phyloP scores from a whole-genome alignment of 2,329 filamentous ascomycete genomes.

The Periconia sp. region DNA sequence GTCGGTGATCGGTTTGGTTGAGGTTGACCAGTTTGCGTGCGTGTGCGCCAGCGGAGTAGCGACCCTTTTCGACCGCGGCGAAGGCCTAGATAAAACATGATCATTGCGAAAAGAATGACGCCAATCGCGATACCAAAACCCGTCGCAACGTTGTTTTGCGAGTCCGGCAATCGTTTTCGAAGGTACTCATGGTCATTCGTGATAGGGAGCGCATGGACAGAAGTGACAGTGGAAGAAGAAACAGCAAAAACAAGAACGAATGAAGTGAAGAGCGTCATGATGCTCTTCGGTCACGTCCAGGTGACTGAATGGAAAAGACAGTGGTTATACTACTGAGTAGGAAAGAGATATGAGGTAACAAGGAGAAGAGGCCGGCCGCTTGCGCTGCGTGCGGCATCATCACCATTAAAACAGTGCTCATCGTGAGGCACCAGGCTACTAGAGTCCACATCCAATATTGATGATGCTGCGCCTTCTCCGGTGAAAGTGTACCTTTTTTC shows the following conservation, averaged over 20 bases:
- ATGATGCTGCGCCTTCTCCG: neutral
- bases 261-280: constrained; percentile 1
- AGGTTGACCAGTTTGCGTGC: neutral
- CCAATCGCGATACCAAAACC: constrained; percentile 8
- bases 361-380: too few relatives aligned
- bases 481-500: neutral
- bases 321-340: neutral
- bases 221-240: neutral
- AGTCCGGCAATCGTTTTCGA: constrained; percentile 2
- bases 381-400: neutral
- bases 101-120: neutral
- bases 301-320: neutral
- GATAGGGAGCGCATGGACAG: constrained; percentile 3
- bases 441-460: neutral
- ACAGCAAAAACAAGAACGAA: constrained; percentile 2
- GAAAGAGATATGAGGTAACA: neutral
- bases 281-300: neutral
- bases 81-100: constrained; percentile 8
- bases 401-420: neutral
- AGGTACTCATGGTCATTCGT: neutral
- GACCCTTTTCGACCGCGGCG: constrained; percentile 6
- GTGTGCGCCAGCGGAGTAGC: constrained; percentile 7
- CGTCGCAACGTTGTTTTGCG: constrained; percentile 1
- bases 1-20: neutral
- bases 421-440: neutral